These are phyloP conservation scores for Aspergillus haitiensis DNA, from an alignment of 495 filamentous ascomycete species.

Conservation along the genomic window DNA sequence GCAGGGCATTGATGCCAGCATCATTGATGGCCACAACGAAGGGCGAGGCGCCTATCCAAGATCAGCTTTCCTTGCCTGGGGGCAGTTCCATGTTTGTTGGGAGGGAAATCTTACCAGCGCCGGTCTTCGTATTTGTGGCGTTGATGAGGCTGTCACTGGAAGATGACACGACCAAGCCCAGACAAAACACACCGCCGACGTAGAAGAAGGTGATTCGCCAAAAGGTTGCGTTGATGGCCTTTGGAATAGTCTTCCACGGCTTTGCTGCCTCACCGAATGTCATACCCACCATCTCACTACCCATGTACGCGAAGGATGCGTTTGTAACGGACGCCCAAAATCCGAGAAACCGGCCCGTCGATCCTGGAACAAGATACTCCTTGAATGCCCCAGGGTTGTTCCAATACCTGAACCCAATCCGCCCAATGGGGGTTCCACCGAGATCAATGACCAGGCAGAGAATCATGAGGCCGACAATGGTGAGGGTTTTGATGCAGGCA, in stretches of 20 bases:
- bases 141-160: constrained; percentile 1
- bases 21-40: constrained; percentile 14
- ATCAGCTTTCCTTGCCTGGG: not conserved
- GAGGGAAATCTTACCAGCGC: not conserved
- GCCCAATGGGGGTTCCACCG: constrained; percentile 68
- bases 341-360: constrained; percentile 64
- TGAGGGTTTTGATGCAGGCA: constrained; percentile 61
- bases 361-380: constrained; percentile 57
- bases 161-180: constrained; percentile 7
- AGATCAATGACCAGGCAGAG: constrained; percentile 12
- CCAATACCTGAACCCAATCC: constrained; percentile 69
- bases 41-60: constrained; percentile 6
- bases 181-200: constrained; percentile 7
- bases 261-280: constrained; percentile 12
- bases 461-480: constrained; percentile 55
- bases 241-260: constrained; percentile 13
- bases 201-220: constrained; percentile 19
- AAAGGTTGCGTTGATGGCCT: constrained; percentile 12
- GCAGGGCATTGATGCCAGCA: constrained; percentile 9
- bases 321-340: constrained; percentile 61
- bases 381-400: constrained; percentile 28
- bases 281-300: constrained; percentile 15
- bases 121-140: constrained; percentile 3
- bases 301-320: constrained; percentile 14
- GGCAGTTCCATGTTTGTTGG: not conserved